Evolutionary conservation across 2,329 filamentous ascomycete species (phyloP), one percentile per base, ranked within the genome.

Genomic region (Chaetomium sp.): DNA sequence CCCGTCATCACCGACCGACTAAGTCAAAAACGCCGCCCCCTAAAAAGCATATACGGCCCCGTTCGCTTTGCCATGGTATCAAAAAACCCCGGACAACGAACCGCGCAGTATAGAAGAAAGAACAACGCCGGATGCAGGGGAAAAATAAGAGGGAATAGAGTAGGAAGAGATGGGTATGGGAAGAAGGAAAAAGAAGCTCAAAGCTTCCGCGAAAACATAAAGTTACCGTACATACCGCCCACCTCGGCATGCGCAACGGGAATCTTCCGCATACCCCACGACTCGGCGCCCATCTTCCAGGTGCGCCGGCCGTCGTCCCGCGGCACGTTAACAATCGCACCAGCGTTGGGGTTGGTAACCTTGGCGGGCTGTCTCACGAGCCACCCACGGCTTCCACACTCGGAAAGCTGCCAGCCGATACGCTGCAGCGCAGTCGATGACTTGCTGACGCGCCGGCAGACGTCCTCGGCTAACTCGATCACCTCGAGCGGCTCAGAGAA

Each of bases 161-260:
- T 27, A 32, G 45, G 48, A 49, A 47, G 40, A 55, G 32, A 40
- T 56, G 32, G 32, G 42, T 27, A 7, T 19, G n/a, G 27, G 19
- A 27, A 27, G 19, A 27, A 27, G 37, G 37, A 51, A 47, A 54
- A 40, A 41, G 43, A 37, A 33, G 27, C 33, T 61, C 52, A 84
- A 55, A 84, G 69, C 66, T 79, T 78, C 62, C 79, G 73, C 65
- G 79, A 79, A 71, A 84, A 84, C 81, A 84, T 84, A 65, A 80
- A 84, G 32, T 75, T 80, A 27, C 94, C 94, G 68, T 97, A 96
- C 67, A 95, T 95, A 59, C 90, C 90, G 65, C 96, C 94, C 33
- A 97, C 88, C 70, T 97, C 92, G 52, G 91, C 89, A 66, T 85
- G 83, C 33, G 88, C 90, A 62, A 97, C 86, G n/a, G 92, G 95